Evolutionary conservation across 345 rosid genomes (phyloP).

Genomic region (Cardiospermum halicacabum): DNA sequence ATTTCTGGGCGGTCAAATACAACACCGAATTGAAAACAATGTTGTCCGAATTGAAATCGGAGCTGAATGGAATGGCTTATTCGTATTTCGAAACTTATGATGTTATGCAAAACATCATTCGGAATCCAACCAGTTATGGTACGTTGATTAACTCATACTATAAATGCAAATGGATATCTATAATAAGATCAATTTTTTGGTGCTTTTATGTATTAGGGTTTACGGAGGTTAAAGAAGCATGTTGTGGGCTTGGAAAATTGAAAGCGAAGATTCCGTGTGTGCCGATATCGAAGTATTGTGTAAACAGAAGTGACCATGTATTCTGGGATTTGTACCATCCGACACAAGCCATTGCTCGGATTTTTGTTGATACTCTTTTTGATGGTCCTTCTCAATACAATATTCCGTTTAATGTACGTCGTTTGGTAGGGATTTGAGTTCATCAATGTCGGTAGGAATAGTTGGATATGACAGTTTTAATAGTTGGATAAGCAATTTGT

Average conservation of each 20-base stretch:
- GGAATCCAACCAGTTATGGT: slow-evolving; percentile 51
- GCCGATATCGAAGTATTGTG: slow-evolving; percentile 48
- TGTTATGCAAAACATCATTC: slow-evolving; percentile 31
- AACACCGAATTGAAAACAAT: slow-evolving; percentile 39
- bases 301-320: slow-evolving; percentile 57
- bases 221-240: slow-evolving; percentile 26
- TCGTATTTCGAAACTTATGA: slow-evolving; percentile 51
- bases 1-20: slow-evolving; percentile 38
- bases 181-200: slow-evolving; percentile 34
- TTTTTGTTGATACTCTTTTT: slow-evolving; percentile 43
- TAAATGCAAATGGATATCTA: too few species aligned
- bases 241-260: slow-evolving; percentile 46
- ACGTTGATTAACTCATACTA: too few species aligned
- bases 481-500: too few species aligned
- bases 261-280: slow-evolving; percentile 49
- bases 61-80: slow-evolving; percentile 38
- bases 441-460: too few species aligned
- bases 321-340: slow-evolving; percentile 84
- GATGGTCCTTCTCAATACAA: slow-evolving; percentile 19
- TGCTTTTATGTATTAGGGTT: slow-evolving; percentile 47
- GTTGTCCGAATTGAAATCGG: slow-evolving; percentile 35
- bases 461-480: too few species aligned
- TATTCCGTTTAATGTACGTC: neutral
- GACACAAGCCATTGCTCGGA: slow-evolving; percentile 46
- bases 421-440: neutral